Base-by-base conservation (phyloP, 768 basidiomycete genomes). In the Suillus hirtellus region DNA sequence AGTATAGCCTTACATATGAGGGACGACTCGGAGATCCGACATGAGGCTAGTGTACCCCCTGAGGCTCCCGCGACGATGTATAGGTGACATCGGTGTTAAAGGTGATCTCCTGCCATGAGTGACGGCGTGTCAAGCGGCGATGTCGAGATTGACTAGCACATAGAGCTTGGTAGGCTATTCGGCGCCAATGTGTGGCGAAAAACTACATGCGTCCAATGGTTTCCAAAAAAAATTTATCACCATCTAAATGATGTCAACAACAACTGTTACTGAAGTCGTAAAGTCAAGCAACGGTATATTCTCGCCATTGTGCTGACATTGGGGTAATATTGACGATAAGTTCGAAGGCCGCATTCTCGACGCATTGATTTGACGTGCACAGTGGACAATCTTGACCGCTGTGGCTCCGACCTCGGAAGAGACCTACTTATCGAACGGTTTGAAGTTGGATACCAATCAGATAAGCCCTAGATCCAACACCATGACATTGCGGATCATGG, bases 21-120 rank as follows among this genome's bases (percentile, higher is more conserved):
- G 3, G 2, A 49, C 17, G 15, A 50, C 31, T 31, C 31, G 31
- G 31, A 7, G 8, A 50, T 17, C 15, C 15, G 24, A 27, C 24
- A 27, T 50, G 54, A 24, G 7, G 11, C 12, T 19, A n/a, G 19
- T 7, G 19, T 19, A 6, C n/a, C 14, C 14, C 37, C 54, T 55
- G 8, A 55, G 14, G 37, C 54, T 55, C 37, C 54, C 54, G 54
- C 54, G 35, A 55, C 17, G 37, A 21, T 55, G 34, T 52, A 12
- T 53, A 9, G 7, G 8, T 14, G 37, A 55, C 37, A 55, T 55
- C 54, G 21, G 54, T 2, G 14, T 38, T 55, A 55, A 38, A 24
- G 12, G 14, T 31, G 21, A 14, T 37, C 14, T 37, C n/a, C 35
- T 14, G 34, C 53, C 14, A 17, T 4, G 50, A 49, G 47, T 15